Evolutionary conservation across 2,329 filamentous ascomycete genomes (phyloP).

Genomic region (Thelonectria rubi): DNA sequence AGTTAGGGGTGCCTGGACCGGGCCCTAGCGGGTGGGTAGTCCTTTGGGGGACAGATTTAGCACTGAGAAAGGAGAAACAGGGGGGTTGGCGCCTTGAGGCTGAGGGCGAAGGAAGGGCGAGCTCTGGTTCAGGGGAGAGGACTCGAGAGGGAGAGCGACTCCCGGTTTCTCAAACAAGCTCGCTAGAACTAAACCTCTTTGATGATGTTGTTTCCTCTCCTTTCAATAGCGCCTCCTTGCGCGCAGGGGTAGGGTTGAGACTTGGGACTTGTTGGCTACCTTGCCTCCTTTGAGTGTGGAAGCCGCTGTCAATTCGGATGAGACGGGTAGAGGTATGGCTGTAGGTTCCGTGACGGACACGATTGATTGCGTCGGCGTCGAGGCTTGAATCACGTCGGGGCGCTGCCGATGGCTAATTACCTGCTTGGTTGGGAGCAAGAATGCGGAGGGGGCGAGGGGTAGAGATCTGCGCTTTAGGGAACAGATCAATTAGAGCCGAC

Average conservation of each 20-base stretch:
- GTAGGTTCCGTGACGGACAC: too few relatives aligned
- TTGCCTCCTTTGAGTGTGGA: too few relatives aligned
- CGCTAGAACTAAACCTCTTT: background rate
- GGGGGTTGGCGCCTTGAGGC: background rate
- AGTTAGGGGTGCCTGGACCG: constrained; percentile 42
- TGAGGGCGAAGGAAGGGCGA: background rate
- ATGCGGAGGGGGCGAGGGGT: background rate
- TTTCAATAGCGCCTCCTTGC: constrained; percentile 1
- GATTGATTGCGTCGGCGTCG: too few relatives aligned
- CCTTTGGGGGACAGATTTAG: constrained; percentile 17
- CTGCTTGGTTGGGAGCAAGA: background rate
- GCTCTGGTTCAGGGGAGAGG: background rate
- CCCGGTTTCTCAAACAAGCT: background rate
- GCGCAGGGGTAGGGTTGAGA: constrained; percentile 4
- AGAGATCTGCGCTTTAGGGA: background rate
- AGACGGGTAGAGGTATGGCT: too few relatives aligned
- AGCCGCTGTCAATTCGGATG: too few relatives aligned
- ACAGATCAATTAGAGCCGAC: too few relatives aligned
- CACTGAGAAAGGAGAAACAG: background rate
- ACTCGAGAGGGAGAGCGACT: background rate
- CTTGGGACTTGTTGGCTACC: background rate
- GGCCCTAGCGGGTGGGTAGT: constrained; percentile 28
- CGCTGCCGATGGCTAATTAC: too few relatives aligned
- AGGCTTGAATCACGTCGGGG: too few relatives aligned
- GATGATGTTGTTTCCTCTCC: background rate